Evolutionary conservation across 495 filamentous ascomycete species (phyloP).

Genomic region (Eremomyces bilateralis): DNA sequence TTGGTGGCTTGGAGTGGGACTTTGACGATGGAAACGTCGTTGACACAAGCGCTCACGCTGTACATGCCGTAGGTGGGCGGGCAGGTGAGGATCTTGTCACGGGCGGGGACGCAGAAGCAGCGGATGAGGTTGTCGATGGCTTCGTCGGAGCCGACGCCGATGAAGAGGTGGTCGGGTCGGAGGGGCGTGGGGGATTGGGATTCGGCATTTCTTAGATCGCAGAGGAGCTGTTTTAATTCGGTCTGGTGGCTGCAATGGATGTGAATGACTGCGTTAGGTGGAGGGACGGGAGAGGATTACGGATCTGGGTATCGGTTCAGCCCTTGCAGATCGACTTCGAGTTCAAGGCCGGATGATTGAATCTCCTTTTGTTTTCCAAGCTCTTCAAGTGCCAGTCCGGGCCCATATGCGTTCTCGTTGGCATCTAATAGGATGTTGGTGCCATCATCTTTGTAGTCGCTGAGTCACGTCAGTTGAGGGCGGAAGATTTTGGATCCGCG

Average conservation of each 20-base stretch:
- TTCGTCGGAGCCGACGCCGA: conserved; percentile 90
- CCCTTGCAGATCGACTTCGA: conserved; percentile 44
- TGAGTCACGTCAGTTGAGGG: conserved; percentile 23
- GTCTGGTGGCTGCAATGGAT: conserved; percentile 42
- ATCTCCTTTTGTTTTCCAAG: conserved; percentile 24
- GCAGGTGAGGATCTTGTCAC: conserved; percentile 78
- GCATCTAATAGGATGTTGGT: conserved; percentile 92
- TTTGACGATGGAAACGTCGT: conserved; percentile 70
- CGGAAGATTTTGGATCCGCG: neutral
- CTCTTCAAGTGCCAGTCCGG: conserved; percentile 32
- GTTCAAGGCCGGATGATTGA: conserved; percentile 16
- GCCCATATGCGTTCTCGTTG: conserved; percentile 93
- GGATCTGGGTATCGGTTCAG: conserved; percentile 94
- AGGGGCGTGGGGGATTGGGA: conserved; percentile 53
- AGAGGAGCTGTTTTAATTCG: conserved; percentile 68
- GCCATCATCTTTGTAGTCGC: conserved; percentile 97
- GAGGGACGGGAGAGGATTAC: conserved; percentile 18
- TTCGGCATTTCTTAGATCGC: conserved; percentile 71
- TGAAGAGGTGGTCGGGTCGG: conserved; percentile 65
- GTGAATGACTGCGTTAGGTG: conserved; percentile 1
- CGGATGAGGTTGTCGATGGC: conserved; percentile 84
- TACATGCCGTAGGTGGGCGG: conserved; percentile 99
- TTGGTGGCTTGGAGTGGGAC: conserved; percentile 45
- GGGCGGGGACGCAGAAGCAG: conserved; percentile 73
- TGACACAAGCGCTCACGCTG: conserved; percentile 74